Base-by-base conservation (phyloP, 2,329 filamentous ascomycete genomes). In the Pseudogymnoascus sp. region DNA sequence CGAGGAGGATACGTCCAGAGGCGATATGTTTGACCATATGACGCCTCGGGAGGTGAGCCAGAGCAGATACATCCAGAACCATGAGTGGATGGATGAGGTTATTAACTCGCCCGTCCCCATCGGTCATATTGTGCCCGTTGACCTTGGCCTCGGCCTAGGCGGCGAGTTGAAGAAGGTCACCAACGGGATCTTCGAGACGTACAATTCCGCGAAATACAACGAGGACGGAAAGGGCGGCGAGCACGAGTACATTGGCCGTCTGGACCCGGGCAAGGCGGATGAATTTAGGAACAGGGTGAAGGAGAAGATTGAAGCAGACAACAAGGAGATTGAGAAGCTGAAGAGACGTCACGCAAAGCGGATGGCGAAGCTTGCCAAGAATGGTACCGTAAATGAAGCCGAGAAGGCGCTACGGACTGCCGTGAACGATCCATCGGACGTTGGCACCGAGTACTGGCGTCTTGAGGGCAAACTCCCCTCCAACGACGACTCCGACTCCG, bases 61-160 rank as follows among this genome's bases (percentile, higher is more conserved):
- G 65, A 85, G 87, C 67, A 85, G 95, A 62, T 99, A 97, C 75
- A 89, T 89, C 73, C 92, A 97, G 72, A 96, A 99, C 70, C 93
- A 99, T 71, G 91, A 96, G 74, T 98, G 93, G 95, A 96, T 99
- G 91, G 95, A 98, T 72, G 93, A 99, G 76, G 88, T 99, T 28
- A 84, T 98, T 62, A 91, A 90, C 0, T 98, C 93, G 1, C 91
- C 93, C 0, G 97, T 96, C 72, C 83, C 89, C 24, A 89, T 93
- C 66, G 84, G 84, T 60, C 91, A 96, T 72, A 96, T 99, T 64
- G 85, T 88, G 7, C 92, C 93, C 0, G 86, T 92, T 2, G 93
- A 96, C 72, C 84, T 98, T 35, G 92, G 92, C 0, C 79, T 98
- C 8, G 95, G 95, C 3, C 82, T 89, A 60, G 90, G 88, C 75